Evolutionary conservation across 305 asterid species (phyloP), one percentile per base, ranked within the genome.

Genomic region (Ajuga reptans): DNA sequence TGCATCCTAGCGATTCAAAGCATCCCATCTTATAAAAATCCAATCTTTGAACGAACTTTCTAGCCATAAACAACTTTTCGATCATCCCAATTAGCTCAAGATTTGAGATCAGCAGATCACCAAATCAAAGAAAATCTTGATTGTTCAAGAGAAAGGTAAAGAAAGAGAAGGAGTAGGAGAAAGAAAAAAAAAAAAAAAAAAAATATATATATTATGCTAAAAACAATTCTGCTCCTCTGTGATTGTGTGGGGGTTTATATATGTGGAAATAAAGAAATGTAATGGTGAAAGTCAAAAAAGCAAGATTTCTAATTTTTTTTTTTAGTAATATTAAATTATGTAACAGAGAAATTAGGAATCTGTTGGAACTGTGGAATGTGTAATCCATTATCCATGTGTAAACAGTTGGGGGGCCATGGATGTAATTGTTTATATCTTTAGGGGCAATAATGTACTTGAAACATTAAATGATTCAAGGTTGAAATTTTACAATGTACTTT

Each of bases 91-190:
- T 78, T 53, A 82, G 78, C 73, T 76, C 80, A 57, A 77, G 69
- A 75, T 78, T 78, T 72, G 72, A 82, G 85, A 85, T 85, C 89
- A 79, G 75, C 80, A 88, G 95, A 90, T 90, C 96, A 86, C 84
- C 95, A 80, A 88, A 87, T 84, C 73, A 79, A 71, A 83, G 89
- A 86, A 81, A 81, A 73, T 82, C 80, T 68, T 78, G 87, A 87
- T 73, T 82, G 77, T 75, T 78, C 80, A 76, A 80, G 73, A 79
- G 80, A 81, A 77, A 69, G 84, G 86, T 75, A 72, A 68, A 71
- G 73, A 71, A 57, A 21, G 58, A 14, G 41, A 24, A 59, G 41
- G 63, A 56, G 34, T 58, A 77, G 70, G 16, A 42, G 53, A 17
- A 65, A 50, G 21, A 33, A 21, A 64, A 56, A 4, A 9, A 67